phyloP scores from a whole-genome alignment of 169 alveolate genomes.

The Perkinsus chesapeaki region DNA sequence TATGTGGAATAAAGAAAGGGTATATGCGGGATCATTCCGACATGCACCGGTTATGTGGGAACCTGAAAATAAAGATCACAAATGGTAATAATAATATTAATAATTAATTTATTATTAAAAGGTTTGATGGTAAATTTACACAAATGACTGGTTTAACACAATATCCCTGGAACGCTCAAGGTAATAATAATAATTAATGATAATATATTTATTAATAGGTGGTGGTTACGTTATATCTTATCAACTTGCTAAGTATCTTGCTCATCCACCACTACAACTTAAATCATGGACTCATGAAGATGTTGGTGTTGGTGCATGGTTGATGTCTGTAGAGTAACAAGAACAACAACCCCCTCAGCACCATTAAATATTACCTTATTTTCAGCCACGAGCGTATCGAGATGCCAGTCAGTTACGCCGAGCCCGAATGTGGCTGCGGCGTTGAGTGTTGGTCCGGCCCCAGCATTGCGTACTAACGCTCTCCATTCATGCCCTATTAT shows the following conservation, averaged over 20 bases:
- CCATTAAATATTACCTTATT: neutral
- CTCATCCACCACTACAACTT: neutral
- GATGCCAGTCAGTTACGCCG: neutral
- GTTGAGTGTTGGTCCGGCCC: neutral
- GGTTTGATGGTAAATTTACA: neutral
- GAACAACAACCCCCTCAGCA: neutral
- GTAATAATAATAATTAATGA: neutral
- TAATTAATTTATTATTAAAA: neutral
- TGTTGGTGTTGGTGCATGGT: neutral
- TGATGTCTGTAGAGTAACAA: neutral
- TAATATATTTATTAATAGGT: neutral
- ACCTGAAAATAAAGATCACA: neutral
- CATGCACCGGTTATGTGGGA: neutral
- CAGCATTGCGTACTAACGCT: neutral
- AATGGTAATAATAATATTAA: neutral
- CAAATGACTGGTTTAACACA: neutral
- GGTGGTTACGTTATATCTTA: neutral
- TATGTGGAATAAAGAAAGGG: neutral
- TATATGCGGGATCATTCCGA: neutral
- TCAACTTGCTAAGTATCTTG: neutral
- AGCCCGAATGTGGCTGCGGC: neutral
- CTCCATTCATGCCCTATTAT: neutral
- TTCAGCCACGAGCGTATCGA: neutral
- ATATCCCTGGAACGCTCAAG: neutral
- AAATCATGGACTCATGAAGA: neutral